A percentile compares a stretch with the other conserved stretches of the same genome.
These are phyloP conservation scores for Apodospora peruviana DNA, from an alignment of 495 filamentous ascomycete genomes.

Conservation along the genomic window DNA sequence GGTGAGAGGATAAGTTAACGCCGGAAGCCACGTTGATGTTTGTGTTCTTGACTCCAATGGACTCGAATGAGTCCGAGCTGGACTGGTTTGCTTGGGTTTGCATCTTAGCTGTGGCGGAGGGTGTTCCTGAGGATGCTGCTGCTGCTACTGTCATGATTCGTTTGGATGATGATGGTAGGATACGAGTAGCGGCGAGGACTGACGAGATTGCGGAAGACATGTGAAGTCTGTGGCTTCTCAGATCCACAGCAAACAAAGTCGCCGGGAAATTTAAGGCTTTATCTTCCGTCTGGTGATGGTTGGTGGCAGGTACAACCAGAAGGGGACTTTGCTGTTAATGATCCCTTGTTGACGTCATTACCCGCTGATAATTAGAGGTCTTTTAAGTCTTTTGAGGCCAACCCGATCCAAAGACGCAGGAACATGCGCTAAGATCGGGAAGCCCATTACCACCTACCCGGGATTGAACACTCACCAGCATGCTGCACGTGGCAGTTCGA, in stretches of 20 bases:
- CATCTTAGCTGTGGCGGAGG: background rate
- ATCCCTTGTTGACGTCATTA: background rate
- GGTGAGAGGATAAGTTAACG: conserved; percentile 37
- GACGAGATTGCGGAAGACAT: background rate
- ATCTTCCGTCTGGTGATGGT: background rate
- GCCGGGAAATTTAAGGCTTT: background rate
- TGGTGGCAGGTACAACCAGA: background rate
- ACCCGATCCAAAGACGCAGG: background rate
- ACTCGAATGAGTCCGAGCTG: conserved; percentile 7
- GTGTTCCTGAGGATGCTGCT: background rate
- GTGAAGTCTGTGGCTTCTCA: too few species aligned
- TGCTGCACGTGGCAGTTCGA: too few species aligned
- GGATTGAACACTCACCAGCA: too few species aligned
- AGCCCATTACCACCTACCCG: too few species aligned
- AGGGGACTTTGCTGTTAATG: background rate
- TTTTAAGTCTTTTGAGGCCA: background rate
- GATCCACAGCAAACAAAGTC: too few species aligned
- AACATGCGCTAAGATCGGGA: background rate
- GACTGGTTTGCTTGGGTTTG: background rate
- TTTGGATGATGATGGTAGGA: background rate
- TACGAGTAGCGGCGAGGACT: too few species aligned
- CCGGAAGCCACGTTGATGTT: conserved; percentile 43
- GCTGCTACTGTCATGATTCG: background rate
- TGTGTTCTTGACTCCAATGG: conserved; percentile 40
- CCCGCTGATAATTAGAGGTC: background rate